phyloP scores from a whole-genome alignment of 2,329 filamentous ascomycete species.

The Neodidymelliopsis sp. region DNA sequence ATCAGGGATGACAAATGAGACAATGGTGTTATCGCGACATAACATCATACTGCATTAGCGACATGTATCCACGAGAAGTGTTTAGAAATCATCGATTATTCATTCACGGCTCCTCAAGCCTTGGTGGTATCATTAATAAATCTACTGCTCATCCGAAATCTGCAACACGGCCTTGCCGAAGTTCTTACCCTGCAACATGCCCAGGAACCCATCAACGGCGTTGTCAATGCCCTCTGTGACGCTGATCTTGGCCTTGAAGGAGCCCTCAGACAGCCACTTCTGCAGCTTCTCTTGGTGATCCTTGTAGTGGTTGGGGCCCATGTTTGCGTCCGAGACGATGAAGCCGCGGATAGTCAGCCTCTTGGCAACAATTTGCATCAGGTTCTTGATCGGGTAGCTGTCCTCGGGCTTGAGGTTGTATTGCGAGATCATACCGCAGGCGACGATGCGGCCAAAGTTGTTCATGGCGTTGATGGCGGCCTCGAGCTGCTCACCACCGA shows the following conservation, averaged over 20 bases:
- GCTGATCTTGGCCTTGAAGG: slow-evolving; percentile 73
- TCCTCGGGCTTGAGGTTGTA: slow-evolving; percentile 72
- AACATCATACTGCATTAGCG: not conserved
- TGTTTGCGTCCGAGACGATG: slow-evolving; percentile 70
- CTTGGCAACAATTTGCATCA: slow-evolving; percentile 71
- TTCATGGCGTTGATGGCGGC: slow-evolving; percentile 72
- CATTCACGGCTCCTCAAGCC: not conserved
- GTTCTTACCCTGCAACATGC: slow-evolving; percentile 79
- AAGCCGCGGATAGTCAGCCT: slow-evolving; percentile 77
- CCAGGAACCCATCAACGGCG: slow-evolving; percentile 74
- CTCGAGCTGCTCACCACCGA: slow-evolving; percentile 77
- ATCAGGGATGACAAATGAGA: not conserved
- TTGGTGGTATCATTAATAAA: slow-evolving; percentile 18
- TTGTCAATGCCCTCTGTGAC: slow-evolving; percentile 81
- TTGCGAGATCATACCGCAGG: slow-evolving; percentile 72
- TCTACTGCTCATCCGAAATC: slow-evolving; percentile 54
- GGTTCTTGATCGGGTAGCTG: slow-evolving; percentile 70
- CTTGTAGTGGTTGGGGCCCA: slow-evolving; percentile 70
- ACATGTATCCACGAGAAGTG: not conserved
- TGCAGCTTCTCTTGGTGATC: slow-evolving; percentile 80
- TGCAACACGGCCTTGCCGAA: slow-evolving; percentile 86
- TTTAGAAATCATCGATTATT: slow-evolving; percentile 5
- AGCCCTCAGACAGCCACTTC: slow-evolving; percentile 78
- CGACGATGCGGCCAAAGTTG: slow-evolving; percentile 68
- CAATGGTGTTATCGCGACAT: not conserved